These are phyloP conservation scores for Canna indica DNA, from an alignment of 176 grass and related monocot genomes.

Conservation along the genomic window DNA sequence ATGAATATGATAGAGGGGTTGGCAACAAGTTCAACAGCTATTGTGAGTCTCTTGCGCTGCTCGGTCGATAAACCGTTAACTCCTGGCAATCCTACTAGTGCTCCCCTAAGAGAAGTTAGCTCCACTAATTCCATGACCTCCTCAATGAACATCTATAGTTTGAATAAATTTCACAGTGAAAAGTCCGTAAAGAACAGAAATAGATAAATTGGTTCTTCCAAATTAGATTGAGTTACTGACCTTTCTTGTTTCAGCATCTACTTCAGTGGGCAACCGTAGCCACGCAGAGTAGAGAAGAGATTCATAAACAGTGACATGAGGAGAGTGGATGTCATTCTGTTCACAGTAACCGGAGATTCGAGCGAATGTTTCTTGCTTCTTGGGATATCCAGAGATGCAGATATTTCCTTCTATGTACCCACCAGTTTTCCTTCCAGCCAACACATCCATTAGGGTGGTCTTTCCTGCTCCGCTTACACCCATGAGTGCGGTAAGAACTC, in stretches of 20 bases:
- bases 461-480: constrained; percentile 88
- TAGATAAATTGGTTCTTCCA: not conserved
- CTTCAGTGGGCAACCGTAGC: constrained; percentile 69
- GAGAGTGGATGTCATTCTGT: constrained; percentile 94
- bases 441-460: constrained; percentile 91
- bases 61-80: constrained; percentile 90
- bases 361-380: constrained; percentile 95
- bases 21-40: constrained; percentile 85
- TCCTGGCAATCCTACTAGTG: constrained; percentile 80
- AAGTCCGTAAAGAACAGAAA: not conserved
- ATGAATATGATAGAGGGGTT: constrained; percentile 97
- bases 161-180: constrained; percentile 7
- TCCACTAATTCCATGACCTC: constrained; percentile 86
- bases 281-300: constrained; percentile 91
- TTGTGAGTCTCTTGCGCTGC: constrained; percentile 81
- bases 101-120: constrained; percentile 54
- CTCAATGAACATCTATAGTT: constrained; percentile 74
- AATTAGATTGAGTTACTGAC: constrained; percentile 24
- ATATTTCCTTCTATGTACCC: constrained; percentile 86
- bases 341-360: constrained; percentile 88
- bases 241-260: constrained; percentile 66
- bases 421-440: constrained; percentile 80
- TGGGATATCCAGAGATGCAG: constrained; percentile 78
- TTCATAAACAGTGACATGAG: constrained; percentile 87
- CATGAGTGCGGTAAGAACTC: constrained; percentile 93